Conservation (phyloP, 208 protist genomes). For the Trypanosoma scelopori region DNA sequence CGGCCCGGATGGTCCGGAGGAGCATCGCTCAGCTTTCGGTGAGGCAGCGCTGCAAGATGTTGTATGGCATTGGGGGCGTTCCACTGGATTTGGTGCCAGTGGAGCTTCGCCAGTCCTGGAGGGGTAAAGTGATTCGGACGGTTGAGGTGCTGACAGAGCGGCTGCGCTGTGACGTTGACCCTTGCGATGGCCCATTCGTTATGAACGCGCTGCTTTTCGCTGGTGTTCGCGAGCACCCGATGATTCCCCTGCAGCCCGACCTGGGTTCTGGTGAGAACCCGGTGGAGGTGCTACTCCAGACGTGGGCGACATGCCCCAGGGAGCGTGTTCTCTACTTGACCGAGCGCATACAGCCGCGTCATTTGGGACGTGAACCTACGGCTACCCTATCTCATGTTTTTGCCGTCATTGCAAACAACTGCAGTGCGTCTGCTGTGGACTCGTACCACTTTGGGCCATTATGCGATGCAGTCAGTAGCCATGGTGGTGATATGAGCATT, state of each 20-base stretch:
- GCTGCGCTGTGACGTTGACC: slow-evolving; percentile 55
- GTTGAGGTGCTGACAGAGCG: slow-evolving; percentile 50
- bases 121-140: slow-evolving; percentile 52
- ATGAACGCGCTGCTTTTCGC: slow-evolving; percentile 76
- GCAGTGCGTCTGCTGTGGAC: slow-evolving; percentile 33
- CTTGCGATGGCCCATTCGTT: slow-evolving; percentile 69
- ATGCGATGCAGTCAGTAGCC: slow-evolving; percentile 58
- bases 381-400: slow-evolving; percentile 55
- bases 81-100: slow-evolving; percentile 36
- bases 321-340: slow-evolving; percentile 79
- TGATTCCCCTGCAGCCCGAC: slow-evolving; percentile 50
- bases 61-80: slow-evolving; percentile 71
- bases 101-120: slow-evolving; percentile 55
- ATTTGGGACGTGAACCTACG: slow-evolving; percentile 50
- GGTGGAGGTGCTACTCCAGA: slow-evolving; percentile 72
- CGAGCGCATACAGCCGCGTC: slow-evolving; percentile 63
- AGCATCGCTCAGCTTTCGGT: slow-evolving; percentile 53
- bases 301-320: slow-evolving; percentile 66
- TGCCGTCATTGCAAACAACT: slow-evolving; percentile 54
- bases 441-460: slow-evolving; percentile 63
- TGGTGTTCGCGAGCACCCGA: slow-evolving; percentile 64
- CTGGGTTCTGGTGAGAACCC: slow-evolving; percentile 51
- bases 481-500: slow-evolving; percentile 56
- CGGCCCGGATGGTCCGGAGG: slow-evolving; percentile 56
- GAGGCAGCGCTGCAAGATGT: slow-evolving; percentile 68